Evolutionary conservation across 495 filamentous ascomycete species (phyloP), one percentile per base, ranked within the genome.

Genomic region (Penicillium dipodomyicola): DNA sequence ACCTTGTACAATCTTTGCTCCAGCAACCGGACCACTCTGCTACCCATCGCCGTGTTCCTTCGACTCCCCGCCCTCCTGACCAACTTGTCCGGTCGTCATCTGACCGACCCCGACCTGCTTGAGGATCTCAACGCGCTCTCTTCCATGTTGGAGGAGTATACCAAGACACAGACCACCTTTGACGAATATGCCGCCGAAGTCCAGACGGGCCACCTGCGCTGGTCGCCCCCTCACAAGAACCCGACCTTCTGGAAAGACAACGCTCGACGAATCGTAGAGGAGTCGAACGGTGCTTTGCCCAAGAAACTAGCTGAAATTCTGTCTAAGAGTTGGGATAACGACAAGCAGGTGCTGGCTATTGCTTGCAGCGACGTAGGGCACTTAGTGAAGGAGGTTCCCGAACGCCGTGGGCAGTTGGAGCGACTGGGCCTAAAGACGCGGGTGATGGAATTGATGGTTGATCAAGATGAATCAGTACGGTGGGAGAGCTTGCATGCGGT

Each of bases 401-500:
- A 96, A 74, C 89, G 87, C 71, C 78, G 92, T 60, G 72, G 72
- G 30, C 86, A 89, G 71, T 78, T 97, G 64, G 94, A 97, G 80
- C 91, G 87, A 69, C 65, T 91, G n/a, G 93, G 95, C 1, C 71
- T 97, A 52, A 98, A 99, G 80, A 81, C 81, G 7, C 81, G 90
- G 53, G 87, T 97, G 48, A 97, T 99, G 95, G 90, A 90, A 73
- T 73, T 97, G 64, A 99, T 99, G 95, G 84, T 80, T 53, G 89
- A 96, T 65, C 78, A 81, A 44, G 91, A 97, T 67, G 92, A 97
- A 73, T 82, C 85, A 56, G 90, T 97, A 14, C 81, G 95, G 64
- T 97, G 92, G 90, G 95, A 99, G 79, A 93, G 90, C 64, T 77
- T 99, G 72, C 86, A 88, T 52, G 92, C 95, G 11, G 87, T 99